Evolutionary conservation across 2,329 filamentous ascomycete genomes (phyloP), one percentile per base, ranked within the genome.

Genomic region (Beauveria sp.): DNA sequence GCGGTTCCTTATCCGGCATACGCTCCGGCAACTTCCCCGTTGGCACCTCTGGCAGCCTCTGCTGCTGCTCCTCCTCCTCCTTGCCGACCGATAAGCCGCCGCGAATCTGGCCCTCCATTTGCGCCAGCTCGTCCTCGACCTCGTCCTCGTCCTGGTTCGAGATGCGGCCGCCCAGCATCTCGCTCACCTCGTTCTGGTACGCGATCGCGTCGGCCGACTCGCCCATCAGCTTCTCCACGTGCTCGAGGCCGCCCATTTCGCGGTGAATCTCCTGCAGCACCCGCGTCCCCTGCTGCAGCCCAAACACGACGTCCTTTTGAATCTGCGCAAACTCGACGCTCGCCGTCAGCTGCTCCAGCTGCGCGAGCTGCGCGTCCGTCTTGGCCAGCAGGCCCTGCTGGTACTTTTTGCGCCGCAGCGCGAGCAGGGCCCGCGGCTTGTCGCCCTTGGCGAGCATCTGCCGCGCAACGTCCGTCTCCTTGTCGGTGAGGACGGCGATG

Each of bases 121-220:
- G 88, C 60, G 90, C 91, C 57, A 99, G 79, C 76, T 99, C 94
- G 70, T 97, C 92, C 72, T 99, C 94, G 40, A 99, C 94, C 70
- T 97, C 94, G 70, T 97, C 93, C 74, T 99, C 94, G 74, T 99
- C 94, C 69, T 96, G 89, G 70, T 92, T 94, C 16, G 92, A 91
- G 78, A 99, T 92, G 67, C 88, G 86, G 14, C 90, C 90, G 40
- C 88, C 90, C 3, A 99, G 84, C 83, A 97, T 90, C 55, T 96
- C 91, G 75, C 88, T 94, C 67, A 99, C 84, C 79, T 99, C 93
- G 90, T 96, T 69, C 73, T 97, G 93, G 76, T 97, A 97, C 34
- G 91, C 91, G 68, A 91, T 84, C 8, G 92, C 93, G 68, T 97
- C 94, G 41, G 90, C 91, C 50, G 85, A 91, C 74, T 97, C 92